These are phyloP conservation scores for Septoria petroselini DNA, from an alignment of 2,329 filamentous ascomycete species.

Conservation along the genomic window DNA sequence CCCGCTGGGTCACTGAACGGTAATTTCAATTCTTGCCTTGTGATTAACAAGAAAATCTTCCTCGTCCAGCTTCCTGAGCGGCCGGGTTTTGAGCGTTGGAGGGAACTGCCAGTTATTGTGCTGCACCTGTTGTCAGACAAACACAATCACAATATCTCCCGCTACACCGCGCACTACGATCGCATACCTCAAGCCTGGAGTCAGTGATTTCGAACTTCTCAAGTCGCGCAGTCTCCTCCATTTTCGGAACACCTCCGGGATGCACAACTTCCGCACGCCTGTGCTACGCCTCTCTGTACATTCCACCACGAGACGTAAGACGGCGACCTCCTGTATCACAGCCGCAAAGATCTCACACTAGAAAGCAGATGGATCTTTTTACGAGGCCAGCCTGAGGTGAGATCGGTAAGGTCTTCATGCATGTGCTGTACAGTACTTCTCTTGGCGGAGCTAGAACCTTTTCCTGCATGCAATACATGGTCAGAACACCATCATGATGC, in stretches of 20 bases:
- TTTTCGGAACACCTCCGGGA: constrained; percentile 6
- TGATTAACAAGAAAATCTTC: constrained; percentile 37
- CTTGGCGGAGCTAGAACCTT: constrained; percentile 8
- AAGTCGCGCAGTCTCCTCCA: constrained; percentile 26
- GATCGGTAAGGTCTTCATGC: constrained; percentile 15
- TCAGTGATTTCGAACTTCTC: constrained; percentile 36
- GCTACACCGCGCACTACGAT: not conserved
- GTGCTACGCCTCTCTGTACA: constrained; percentile 24
- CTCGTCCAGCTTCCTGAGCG: constrained; percentile 33
- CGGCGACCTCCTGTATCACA: constrained; percentile 1
- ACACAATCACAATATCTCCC: not conserved
- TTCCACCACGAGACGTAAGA: constrained; percentile 14
- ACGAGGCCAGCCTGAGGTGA: constrained; percentile 10
- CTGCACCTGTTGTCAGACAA: constrained; percentile 21
- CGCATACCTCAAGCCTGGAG: constrained; percentile 34
- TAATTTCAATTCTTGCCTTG: constrained; percentile 24
- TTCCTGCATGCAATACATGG: constrained; percentile 7
- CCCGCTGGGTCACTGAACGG: not conserved
- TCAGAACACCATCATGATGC: constrained; percentile 7
- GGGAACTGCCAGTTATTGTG: constrained; percentile 37
- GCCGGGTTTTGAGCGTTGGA: constrained; percentile 30
- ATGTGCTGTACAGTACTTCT: constrained; percentile 19
- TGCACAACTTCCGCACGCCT: constrained; percentile 13
- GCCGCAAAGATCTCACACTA: not conserved
- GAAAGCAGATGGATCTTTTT: no score